Base-by-base conservation (phyloP, 106 monocot species). In the Dactylorhiza incarnata region DNA sequence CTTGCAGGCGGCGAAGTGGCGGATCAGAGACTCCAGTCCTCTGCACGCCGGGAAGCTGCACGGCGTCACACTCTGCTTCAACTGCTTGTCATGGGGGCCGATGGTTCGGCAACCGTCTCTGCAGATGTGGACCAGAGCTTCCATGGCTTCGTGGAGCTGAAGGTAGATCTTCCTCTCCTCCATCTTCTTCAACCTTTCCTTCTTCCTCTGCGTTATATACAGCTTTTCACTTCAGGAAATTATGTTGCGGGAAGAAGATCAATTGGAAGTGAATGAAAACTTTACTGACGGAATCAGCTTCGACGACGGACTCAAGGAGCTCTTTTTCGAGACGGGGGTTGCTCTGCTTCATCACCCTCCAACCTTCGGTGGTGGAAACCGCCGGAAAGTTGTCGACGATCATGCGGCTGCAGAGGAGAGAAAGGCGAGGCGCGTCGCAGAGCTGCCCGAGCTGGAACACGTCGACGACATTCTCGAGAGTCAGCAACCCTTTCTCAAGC, bases 1-100 rank as follows among this genome's bases (percentile, higher is more conserved):
- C 82, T 78, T 87, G 82, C 86, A 90, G 58, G 59, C 75, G 6
- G 82, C 74, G 72, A 90, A 90, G 61, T 90, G 89, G 59, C 89
- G 84, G 15, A 90, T 71, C 22, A 90, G 82, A 6, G 80, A 78
- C 68, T 87, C 89, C 2, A 86, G 65, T 24, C 75, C 86, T 48
- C 80, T 84, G 84, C 86, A 89, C 1, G 84, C 87, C 4, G 85
- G 74, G 72, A 68, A 85, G 17, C 45, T 73, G 77, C 87, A 90
- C 0, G 75, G 22, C 14, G n/a, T 48, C 0, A 17, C 43, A 69
- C 66, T 71, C 2, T 50, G 49, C 63, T 76, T 87, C 8, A 86
- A 80, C 19, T 82, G 49, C 78, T 87, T 84, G 78, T 87, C 84
- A 10, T 77, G 74, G 9, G 89, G 89, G 3, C 87, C 87, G 16